Evolutionary conservation across 306 rosid genomes (phyloP), one percentile per base, ranked within the genome.

Genomic region (Pterocarpus macrocarpus): DNA sequence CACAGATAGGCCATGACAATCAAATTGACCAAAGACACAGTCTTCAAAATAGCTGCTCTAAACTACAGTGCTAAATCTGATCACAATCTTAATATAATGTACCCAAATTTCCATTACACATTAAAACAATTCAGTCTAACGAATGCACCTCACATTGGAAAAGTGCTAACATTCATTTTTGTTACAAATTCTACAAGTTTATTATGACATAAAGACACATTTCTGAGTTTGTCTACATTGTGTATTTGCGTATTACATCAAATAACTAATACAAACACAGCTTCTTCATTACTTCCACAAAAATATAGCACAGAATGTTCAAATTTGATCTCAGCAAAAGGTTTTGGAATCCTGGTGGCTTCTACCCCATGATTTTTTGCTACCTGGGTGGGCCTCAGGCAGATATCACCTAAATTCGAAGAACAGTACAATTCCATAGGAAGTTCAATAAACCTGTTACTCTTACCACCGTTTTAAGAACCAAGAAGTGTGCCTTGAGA

Each of bases 361-460:
- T 41, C 58, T 28, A 28, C 32, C 58, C 45, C 3, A 13, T 39
- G 0, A 2, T 14, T 43, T 75, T 13, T 22, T 22, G 36, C 64
- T 64, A 39, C 45, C 17, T 4, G 7, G 16, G 5, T 47, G 64
- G 49, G 47, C 58, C 50, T 73, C 15, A 5, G 67, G 67, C 15
- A 41, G 34, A 65, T 55, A 57, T 35, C 64, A 75, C 64, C 14
- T 9, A 28, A 33, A 52, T 35, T 35, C 3, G 55, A 55, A 34
- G 33, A 63, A 83, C 69, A 71, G 22, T 2, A 72, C 15, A 83
- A 44, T 78, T 56, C 69, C 34, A 64, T 17, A 5, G 58, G 47
- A 63, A 77, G 44, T 50, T 49, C 71, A 78, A 38, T 39, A 38
- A 3, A 32, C 30, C 28, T 22, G 28, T 22, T 22, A 22, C 28